A percentile compares a stretch with the other conserved stretches of the same genome.
Conservation (phyloP, 164 flowering plant species). For the Sedum album region DNA sequence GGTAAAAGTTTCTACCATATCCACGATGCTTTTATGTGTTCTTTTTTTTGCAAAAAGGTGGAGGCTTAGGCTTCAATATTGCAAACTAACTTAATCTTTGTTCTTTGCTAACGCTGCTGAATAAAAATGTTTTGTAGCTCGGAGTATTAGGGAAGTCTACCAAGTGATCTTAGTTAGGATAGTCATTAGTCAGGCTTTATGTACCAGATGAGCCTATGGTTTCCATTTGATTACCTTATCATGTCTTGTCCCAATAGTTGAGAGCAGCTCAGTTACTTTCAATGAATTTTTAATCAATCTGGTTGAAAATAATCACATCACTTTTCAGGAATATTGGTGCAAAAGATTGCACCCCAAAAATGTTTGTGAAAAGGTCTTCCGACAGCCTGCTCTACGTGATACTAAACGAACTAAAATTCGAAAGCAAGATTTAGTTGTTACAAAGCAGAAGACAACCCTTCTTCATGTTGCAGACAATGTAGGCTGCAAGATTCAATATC, state of each 20-base stretch:
- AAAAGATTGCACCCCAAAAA: conserved; percentile 87
- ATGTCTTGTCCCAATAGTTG: neutral
- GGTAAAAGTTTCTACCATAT: conserved; percentile 29
- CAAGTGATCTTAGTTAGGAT: neutral
- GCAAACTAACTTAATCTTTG: neutral
- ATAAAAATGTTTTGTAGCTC: neutral
- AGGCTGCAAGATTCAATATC: conserved; percentile 85
- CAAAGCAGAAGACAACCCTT: conserved; percentile 69
- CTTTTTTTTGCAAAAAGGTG: neutral
- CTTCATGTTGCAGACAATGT: conserved; percentile 70
- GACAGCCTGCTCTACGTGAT: conserved; percentile 84
- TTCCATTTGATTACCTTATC: neutral
- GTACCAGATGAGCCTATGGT: neutral
- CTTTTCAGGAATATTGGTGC: conserved; percentile 93
- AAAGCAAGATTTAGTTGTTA: conserved; percentile 62
- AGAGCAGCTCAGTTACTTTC: neutral
- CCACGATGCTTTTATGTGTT: neutral
- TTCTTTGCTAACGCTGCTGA: neutral
- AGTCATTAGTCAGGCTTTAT: too few species aligned
- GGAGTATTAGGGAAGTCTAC: neutral
- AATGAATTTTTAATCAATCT: neutral
- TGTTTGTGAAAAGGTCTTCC: conserved; percentile 87
- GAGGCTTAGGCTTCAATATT: neutral
- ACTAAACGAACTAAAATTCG: conserved; percentile 56
- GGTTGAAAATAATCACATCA: neutral